These are phyloP conservation scores for Apiotrichum akiyoshidainum DNA, from an alignment of 1,284 basidiomycete species.

Conservation along the genomic window DNA sequence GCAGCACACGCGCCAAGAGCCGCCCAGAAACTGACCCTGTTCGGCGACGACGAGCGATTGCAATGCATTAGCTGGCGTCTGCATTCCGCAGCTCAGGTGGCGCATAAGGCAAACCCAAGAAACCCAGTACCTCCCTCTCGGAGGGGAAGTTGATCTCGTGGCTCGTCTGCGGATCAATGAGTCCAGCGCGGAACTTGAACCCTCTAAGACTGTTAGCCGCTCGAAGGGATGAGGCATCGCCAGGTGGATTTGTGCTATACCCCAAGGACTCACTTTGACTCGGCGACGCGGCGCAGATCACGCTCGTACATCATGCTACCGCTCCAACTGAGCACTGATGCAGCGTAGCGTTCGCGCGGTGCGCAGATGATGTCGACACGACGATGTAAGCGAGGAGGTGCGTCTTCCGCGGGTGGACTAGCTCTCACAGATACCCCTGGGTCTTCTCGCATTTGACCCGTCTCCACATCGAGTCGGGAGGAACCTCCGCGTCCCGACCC, in stretches of 20 bases:
- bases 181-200: conserved; percentile 46
- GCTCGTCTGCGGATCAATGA: conserved; percentile 35
- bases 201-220: conserved; percentile 22
- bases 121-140: conserved; percentile 46
- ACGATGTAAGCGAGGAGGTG: conserved; percentile 29
- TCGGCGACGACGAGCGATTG: no score
- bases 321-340: conserved; percentile 47
- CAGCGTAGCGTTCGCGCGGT: conserved; percentile 44
- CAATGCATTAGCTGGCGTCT: conserved; percentile 22
- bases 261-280: conserved; percentile 28
- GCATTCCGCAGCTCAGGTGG: conserved; percentile 49
- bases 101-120: conserved; percentile 42
- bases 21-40: no score
- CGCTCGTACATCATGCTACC: conserved; percentile 53
- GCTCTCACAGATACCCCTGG: no score
- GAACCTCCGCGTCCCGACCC: no score
- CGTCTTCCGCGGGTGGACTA: conserved; percentile 8
- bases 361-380: conserved; percentile 48
- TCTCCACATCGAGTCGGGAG: no score
- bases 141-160: conserved; percentile 43
- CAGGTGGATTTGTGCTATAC: not conserved
- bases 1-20: no score
- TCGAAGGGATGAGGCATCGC: not conserved
- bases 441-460: no score
- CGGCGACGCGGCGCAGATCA: conserved; percentile 46